These are phyloP conservation scores for Taphrina deformans DNA, from an alignment of 1,139 yeast species.

Conservation along the genomic window DNA sequence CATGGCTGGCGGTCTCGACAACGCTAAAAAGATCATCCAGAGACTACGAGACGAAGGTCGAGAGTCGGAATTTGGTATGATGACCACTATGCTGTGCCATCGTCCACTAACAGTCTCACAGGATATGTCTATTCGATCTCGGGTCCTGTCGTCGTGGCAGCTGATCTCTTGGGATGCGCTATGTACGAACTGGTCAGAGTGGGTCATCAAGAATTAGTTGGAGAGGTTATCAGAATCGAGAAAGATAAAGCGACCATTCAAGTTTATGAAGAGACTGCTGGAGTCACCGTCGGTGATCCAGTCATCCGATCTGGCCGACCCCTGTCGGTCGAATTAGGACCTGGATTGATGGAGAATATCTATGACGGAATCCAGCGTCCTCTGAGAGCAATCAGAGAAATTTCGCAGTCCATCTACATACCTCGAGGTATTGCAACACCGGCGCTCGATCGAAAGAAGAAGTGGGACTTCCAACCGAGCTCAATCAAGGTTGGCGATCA, in stretches of 20 bases:
- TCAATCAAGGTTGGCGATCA: constrained; percentile 87
- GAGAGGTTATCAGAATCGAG: constrained; percentile 95
- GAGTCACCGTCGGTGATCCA: constrained; percentile 98
- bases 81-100: not conserved
- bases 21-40: constrained; percentile 91
- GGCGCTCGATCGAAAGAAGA: constrained; percentile 74
- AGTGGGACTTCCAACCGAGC: constrained; percentile 81
- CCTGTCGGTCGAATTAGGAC: constrained; percentile 95
- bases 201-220: constrained; percentile 94
- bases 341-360: constrained; percentile 98
- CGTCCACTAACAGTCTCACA: not conserved
- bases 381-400: constrained; percentile 81
- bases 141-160: constrained; percentile 79
- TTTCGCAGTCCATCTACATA: constrained; percentile 85
- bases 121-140: constrained; percentile 35
- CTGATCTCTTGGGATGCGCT: constrained; percentile 98
- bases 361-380: constrained; percentile 99
- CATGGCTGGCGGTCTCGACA: constrained; percentile 93
- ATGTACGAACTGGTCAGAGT: constrained; percentile 89
- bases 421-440: constrained; percentile 99
- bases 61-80: constrained; percentile 53
- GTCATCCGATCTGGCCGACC: constrained; percentile 98
- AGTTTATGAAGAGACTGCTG: constrained; percentile 97
- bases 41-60: constrained; percentile 62
- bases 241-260: constrained; percentile 97